Conservation (phyloP, 345 rosid species). For the Stellera chamaejasme region DNA sequence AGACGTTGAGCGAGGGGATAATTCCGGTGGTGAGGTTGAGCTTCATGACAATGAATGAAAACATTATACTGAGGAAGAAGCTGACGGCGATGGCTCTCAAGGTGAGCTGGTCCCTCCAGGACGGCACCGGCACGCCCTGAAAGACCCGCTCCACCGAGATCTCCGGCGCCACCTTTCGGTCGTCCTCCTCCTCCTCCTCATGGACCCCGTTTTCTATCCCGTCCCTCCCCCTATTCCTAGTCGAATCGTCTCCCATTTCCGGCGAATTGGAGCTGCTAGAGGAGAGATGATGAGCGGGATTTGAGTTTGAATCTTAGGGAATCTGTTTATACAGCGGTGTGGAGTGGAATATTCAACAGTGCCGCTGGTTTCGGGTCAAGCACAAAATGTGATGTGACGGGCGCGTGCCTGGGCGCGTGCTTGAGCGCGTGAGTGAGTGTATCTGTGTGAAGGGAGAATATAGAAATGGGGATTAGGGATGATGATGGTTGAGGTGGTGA, state of each 20-base stretch:
- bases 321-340: not conserved
- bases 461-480: no score
- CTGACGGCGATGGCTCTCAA: slow-evolving; percentile 56
- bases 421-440: not conserved
- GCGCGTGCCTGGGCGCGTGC: no score
- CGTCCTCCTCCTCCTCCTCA: slow-evolving; percentile 10
- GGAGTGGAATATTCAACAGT: no score
- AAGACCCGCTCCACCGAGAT: slow-evolving; percentile 45
- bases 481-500: no score
- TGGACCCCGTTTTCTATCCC: slow-evolving; percentile 9
- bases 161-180: slow-evolving; percentile 14
- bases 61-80: slow-evolving; percentile 43
- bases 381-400: no score
- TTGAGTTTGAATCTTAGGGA: not conserved
- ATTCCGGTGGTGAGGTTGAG: slow-evolving; percentile 66
- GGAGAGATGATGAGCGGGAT: not conserved
- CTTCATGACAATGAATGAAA: slow-evolving; percentile 67
- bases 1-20: slow-evolving; percentile 64
- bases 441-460: not conserved
- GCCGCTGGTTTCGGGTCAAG: no score
- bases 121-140: slow-evolving; percentile 39
- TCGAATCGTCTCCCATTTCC: no score
- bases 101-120: slow-evolving; percentile 61
- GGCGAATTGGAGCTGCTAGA: not conserved
- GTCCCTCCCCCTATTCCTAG: no score